phyloP scores from a whole-genome alignment of 345 rosid genomes.

The Dipteronia sinensis region DNA sequence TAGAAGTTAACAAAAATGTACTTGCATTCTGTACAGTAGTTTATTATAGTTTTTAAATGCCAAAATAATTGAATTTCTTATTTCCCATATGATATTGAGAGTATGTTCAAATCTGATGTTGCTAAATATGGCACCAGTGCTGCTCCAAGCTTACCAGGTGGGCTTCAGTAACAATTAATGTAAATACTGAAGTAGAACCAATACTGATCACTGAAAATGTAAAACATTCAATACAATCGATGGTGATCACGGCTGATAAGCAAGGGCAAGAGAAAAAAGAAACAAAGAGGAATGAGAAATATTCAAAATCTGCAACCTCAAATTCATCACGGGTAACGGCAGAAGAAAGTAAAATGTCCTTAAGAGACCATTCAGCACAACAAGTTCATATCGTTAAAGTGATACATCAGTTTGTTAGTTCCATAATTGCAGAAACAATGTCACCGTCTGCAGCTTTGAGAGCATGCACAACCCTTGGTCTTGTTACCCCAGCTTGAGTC shows the following conservation, averaged over 20 bases:
- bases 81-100: background rate
- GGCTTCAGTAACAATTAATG: background rate
- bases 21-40: no score
- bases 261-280: background rate
- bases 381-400: background rate
- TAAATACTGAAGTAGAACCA: background rate
- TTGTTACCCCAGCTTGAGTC: conserved; percentile 48
- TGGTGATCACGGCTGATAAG: background rate
- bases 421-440: conserved; percentile 49
- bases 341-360: background rate
- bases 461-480: conserved; percentile 43
- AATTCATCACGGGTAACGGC: background rate
- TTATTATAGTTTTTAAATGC: no score
- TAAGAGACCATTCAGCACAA: background rate
- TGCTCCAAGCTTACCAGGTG: no score
- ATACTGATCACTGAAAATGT: background rate
- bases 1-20: no score
- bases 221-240: background rate
- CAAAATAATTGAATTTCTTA: no score
- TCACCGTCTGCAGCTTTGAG: conserved; percentile 46
- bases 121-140: background rate
- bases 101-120: background rate
- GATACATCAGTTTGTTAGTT: conserved; percentile 35
- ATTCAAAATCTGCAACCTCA: conserved; percentile 2
- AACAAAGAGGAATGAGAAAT: background rate